Evolutionary conservation across 345 rosid genomes (phyloP).

Genomic region (Melastoma malabathricum): DNA sequence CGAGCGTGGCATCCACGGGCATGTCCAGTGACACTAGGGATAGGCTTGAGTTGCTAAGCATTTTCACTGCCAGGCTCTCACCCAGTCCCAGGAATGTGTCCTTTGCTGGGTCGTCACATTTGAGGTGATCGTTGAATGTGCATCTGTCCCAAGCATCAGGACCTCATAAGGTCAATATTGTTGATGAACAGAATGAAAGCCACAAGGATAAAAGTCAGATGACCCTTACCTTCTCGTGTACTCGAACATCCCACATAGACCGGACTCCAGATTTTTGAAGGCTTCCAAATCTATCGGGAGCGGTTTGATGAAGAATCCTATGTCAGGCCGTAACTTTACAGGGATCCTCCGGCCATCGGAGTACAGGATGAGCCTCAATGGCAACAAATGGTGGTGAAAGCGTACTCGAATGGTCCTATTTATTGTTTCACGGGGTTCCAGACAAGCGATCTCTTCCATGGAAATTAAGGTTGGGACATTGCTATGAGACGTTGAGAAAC

Average conservation of each 20-base stretch:
- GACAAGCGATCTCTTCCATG: constrained; percentile 48
- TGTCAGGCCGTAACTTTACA: constrained; percentile 82
- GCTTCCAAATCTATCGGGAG: constrained; percentile 44
- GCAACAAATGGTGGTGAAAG: constrained; percentile 86
- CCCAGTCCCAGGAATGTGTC: constrained; percentile 64
- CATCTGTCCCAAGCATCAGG: constrained; percentile 31
- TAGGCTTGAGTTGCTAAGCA: constrained; percentile 72
- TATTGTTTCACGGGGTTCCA: constrained; percentile 49
- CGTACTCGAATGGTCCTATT: constrained; percentile 59
- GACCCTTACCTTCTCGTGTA: constrained; percentile 53
- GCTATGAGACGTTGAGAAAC: constrained; percentile 24
- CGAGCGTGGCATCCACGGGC: constrained; percentile 60
- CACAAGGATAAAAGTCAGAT: background rate
- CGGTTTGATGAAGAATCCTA: constrained; percentile 91
- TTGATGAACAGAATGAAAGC: background rate
- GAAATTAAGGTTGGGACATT: constrained; percentile 52
- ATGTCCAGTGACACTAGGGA: constrained; percentile 66
- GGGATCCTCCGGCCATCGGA: constrained; percentile 46
- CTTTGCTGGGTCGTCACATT: constrained; percentile 20
- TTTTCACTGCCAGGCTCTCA: constrained; percentile 55
- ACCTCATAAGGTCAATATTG: no score
- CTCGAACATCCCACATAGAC: constrained; percentile 86
- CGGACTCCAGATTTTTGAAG: constrained; percentile 48
- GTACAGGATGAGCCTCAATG: constrained; percentile 51
- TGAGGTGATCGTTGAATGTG: constrained; percentile 50